Percentiles rank a stretch among this genome's conserved stretches.
Evolutionary conservation across 352 stramenopile genomes (phyloP).

Genomic region (Blastocystis hominis): DNA sequence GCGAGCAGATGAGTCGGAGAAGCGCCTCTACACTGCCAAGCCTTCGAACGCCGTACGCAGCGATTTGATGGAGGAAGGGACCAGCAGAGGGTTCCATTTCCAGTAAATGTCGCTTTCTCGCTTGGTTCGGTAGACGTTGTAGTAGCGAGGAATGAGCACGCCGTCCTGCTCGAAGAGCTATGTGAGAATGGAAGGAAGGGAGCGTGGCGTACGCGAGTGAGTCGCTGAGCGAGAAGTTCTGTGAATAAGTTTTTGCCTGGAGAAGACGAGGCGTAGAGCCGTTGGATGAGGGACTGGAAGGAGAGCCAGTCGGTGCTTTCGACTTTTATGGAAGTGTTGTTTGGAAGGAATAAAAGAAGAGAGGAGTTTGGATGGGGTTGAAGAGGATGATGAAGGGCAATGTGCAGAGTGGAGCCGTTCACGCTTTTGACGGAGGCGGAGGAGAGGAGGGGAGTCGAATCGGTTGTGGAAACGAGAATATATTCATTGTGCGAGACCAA

Average conservation of each 20-base stretch:
- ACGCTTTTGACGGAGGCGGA: not conserved
- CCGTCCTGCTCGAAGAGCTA: slow-evolving; percentile 46
- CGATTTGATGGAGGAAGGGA: not conserved
- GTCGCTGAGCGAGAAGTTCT: slow-evolving; percentile 5
- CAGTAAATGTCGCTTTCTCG: slow-evolving; percentile 35
- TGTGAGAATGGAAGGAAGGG: not conserved
- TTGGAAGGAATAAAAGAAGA: slow-evolving; percentile 9
- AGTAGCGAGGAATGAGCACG: slow-evolving; percentile 37
- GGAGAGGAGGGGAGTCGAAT: not conserved
- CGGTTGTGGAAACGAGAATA: not conserved
- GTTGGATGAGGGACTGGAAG: slow-evolving; percentile 16
- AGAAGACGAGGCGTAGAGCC: not conserved
- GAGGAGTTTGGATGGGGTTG: not conserved
- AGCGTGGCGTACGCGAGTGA: not conserved
- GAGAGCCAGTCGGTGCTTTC: not conserved
- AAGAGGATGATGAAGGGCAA: not conserved
- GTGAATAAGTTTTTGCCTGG: not conserved
- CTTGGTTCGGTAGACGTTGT: slow-evolving; percentile 19
- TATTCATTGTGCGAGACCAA: slow-evolving; percentile 37
- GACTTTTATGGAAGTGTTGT: not conserved
- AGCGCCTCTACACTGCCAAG: not conserved
- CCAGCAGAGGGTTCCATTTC: slow-evolving; percentile 7
- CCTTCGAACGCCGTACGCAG: not conserved
- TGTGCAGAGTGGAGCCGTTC: not conserved
- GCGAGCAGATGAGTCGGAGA: not conserved